A percentile compares a stretch with the other conserved stretches of the same genome.
These are phyloP conservation scores for Coniochaeta hoffmannii DNA, from an alignment of 2,329 filamentous ascomycete genomes.

Conservation along the genomic window DNA sequence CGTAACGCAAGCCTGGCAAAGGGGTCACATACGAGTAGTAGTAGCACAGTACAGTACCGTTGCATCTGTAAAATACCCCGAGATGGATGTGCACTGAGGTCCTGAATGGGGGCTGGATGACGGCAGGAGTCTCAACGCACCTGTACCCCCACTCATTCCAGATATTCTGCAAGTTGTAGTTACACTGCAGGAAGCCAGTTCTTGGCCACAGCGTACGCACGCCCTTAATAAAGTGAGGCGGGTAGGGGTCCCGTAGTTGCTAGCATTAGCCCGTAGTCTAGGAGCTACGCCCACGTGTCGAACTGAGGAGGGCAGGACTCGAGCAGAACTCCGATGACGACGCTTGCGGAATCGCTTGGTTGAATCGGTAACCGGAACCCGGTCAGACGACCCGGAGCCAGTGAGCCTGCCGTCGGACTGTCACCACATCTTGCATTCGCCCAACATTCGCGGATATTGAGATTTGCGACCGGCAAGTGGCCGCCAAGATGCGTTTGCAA, in stretches of 20 bases:
- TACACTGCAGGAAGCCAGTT: neutral
- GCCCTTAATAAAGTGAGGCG: no score
- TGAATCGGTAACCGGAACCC: neutral
- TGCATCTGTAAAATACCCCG: neutral
- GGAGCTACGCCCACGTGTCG: neutral
- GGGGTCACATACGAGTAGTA: no score
- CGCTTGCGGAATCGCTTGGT: no score
- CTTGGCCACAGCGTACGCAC: neutral
- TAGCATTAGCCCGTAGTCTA: neutral
- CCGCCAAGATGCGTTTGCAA: no score
- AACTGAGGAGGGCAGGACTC: no score
- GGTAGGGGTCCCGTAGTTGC: no score
- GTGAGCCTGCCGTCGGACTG: neutral
- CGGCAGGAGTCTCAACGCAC: neutral
- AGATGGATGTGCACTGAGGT: neutral
- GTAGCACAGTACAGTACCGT: neutral
- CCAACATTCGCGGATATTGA: no score
- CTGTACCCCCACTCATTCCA: neutral
- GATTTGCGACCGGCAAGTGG: no score
- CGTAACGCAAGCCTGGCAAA: neutral
- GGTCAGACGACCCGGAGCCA: neutral
- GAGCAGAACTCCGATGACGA: neutral
- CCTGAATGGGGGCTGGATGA: neutral
- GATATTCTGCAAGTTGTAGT: neutral
- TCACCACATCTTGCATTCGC: no score